Conservation (phyloP, 2,329 filamentous ascomycete species). For the Aureobasidium lini region DNA sequence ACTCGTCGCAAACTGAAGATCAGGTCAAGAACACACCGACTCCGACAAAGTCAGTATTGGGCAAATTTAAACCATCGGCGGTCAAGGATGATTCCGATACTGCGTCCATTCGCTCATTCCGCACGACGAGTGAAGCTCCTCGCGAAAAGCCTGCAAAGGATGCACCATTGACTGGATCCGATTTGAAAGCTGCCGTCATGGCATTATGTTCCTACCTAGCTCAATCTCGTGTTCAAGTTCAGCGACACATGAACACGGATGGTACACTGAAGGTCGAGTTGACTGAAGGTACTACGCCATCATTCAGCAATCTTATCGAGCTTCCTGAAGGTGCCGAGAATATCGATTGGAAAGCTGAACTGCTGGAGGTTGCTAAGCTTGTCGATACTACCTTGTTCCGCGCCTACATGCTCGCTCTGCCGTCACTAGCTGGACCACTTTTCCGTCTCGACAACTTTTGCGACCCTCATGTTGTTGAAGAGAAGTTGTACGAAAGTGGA, state of each 20-base stretch:
- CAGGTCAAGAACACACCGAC: slow-evolving; percentile 23
- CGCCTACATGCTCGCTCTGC: slow-evolving; percentile 87
- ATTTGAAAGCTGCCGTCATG: slow-evolving; percentile 71
- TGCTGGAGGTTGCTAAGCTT: slow-evolving; percentile 69
- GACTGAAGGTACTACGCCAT: slow-evolving; percentile 27
- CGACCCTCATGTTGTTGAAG: slow-evolving; percentile 89
- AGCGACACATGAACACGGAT: slow-evolving; percentile 53
- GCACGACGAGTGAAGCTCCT: slow-evolving; percentile 49
- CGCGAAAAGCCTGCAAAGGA: slow-evolving; percentile 45
- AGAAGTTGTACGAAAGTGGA: slow-evolving; percentile 79
- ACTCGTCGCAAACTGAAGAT: slow-evolving; percentile 21
- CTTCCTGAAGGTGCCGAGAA: slow-evolving; percentile 28
- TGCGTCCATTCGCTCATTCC: slow-evolving; percentile 53
- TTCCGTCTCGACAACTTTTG: slow-evolving; percentile 97
- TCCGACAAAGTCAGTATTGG: slow-evolving; percentile 36
- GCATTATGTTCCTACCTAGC: slow-evolving; percentile 84
- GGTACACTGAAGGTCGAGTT: slow-evolving; percentile 45
- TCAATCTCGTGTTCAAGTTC: slow-evolving; percentile 63
- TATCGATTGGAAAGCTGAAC: slow-evolving; percentile 59
- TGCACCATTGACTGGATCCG: slow-evolving; percentile 63
- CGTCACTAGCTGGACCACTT: slow-evolving; percentile 74
- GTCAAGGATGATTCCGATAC: slow-evolving; percentile 42
- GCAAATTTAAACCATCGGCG: slow-evolving; percentile 36
- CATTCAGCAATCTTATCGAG: slow-evolving; percentile 37
- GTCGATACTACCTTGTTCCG: slow-evolving; percentile 94